Evolutionary conservation across 2,329 filamentous ascomycete species (phyloP).

Genomic region (Nigrograna mackinnonii): DNA sequence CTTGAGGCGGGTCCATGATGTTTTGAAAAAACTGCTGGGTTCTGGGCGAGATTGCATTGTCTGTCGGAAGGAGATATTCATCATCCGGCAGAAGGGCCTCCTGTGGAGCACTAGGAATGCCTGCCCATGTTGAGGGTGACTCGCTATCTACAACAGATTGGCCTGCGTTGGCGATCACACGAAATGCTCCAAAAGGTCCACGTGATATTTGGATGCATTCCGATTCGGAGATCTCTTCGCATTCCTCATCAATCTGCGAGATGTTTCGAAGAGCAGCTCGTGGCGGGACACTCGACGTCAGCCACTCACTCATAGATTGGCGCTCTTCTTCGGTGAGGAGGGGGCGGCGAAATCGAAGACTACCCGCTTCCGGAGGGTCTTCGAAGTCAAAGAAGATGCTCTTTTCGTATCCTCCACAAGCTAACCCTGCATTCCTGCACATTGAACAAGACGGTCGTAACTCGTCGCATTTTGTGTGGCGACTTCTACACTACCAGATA

Average conservation of each 20-base stretch:
- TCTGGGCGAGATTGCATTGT: neutral
- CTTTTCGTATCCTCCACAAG: conserved; percentile 47
- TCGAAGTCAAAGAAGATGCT: conserved; percentile 35
- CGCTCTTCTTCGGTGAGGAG: conserved; percentile 46
- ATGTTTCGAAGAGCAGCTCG: neutral
- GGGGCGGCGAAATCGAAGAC: conserved; percentile 44
- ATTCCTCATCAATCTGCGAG: neutral
- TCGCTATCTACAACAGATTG: neutral
- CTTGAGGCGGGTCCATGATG: neutral
- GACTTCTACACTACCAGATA: conserved; percentile 35
- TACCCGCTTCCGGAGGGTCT: conserved; percentile 4
- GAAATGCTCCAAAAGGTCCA: neutral
- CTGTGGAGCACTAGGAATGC: neutral
- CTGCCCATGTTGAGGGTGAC: neutral
- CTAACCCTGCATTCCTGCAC: conserved; percentile 39
- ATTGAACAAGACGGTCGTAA: conserved; percentile 43
- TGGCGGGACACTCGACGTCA: conserved; percentile 25
- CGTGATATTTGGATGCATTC: neutral
- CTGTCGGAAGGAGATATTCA: neutral
- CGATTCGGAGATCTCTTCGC: neutral
- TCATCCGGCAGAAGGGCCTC: too few relatives aligned
- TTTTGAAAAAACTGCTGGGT: neutral
- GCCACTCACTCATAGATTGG: conserved; percentile 37
- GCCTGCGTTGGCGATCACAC: neutral
- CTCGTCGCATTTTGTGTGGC: conserved; percentile 53